These are phyloP conservation scores for Baorangia bicolor DNA, from an alignment of 768 basidiomycete genomes.

Conservation along the genomic window DNA sequence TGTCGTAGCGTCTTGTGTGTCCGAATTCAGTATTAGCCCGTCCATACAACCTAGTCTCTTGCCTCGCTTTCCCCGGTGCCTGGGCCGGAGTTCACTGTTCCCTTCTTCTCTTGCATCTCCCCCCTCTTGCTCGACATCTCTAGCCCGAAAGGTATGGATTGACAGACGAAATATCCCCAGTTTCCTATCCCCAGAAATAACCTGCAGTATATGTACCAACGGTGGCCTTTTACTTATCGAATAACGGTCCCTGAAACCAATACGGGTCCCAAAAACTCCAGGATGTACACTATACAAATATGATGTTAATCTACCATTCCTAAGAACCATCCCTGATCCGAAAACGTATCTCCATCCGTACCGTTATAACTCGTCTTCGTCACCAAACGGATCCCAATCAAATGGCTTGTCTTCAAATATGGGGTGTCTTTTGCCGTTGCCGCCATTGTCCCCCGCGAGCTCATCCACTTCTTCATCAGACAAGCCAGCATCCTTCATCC, in stretches of 20 bases:
- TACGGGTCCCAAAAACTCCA: neutral
- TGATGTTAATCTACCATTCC: slow-evolving; percentile 5
- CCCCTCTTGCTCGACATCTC: too few species aligned
- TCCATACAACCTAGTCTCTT: too few species aligned
- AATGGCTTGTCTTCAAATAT: slow-evolving; percentile 30
- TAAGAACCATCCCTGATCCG: neutral
- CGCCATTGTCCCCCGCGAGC: slow-evolving; percentile 1
- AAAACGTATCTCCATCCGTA: neutral
- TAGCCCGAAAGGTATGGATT: too few species aligned
- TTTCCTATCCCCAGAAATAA: neutral
- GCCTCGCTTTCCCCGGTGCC: too few species aligned
- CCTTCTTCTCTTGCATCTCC: too few species aligned
- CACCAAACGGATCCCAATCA: slow-evolving; percentile 32
- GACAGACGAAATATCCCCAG: neutral
- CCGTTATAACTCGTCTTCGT: slow-evolving; percentile 25
- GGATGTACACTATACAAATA: slow-evolving; percentile 8
- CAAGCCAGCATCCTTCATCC: slow-evolving; percentile 27
- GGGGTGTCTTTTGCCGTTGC: slow-evolving; percentile 17
- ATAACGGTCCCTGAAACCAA: neutral
- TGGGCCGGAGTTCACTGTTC: too few species aligned
- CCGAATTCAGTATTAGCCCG: too few species aligned
- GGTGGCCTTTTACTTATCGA: neutral
- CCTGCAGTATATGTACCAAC: neutral
- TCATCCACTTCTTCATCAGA: slow-evolving; percentile 28
- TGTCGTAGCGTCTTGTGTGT: too few species aligned